Conservation (phyloP, 139 green algal genomes). For the Tetradesmus obliquus region DNA sequence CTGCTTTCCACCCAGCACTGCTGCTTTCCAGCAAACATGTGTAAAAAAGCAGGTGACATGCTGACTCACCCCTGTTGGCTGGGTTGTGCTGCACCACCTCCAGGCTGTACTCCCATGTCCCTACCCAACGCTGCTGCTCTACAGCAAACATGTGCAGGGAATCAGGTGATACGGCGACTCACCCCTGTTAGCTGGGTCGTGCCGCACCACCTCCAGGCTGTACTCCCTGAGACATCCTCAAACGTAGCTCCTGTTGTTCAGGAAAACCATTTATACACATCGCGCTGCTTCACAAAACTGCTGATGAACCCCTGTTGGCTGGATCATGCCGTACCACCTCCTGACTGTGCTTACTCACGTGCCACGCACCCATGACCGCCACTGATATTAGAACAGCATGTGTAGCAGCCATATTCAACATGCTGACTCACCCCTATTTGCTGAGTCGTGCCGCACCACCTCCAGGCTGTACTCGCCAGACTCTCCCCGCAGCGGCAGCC, state of each 20-base stretch:
- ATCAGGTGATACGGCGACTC: neutral
- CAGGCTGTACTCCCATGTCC: slow-evolving; percentile 49
- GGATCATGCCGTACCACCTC: slow-evolving; percentile 50
- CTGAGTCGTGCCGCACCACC: slow-evolving; percentile 44
- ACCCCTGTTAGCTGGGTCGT: neutral
- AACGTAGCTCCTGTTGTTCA: too few species aligned
- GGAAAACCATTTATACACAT: too few species aligned
- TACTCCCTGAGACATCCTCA: slow-evolving; percentile 3
- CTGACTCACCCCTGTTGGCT: neutral
- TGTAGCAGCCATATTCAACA: too few species aligned
- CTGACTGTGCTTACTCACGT: slow-evolving; percentile 38
- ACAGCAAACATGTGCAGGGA: too few species aligned
- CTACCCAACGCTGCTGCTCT: neutral
- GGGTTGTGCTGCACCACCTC: slow-evolving; percentile 50
- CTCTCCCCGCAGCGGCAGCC: slow-evolving; percentile 42
- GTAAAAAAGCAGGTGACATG: neutral
- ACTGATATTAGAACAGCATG: too few species aligned
- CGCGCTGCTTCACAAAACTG: too few species aligned
- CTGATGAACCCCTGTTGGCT: slow-evolving; percentile 35
- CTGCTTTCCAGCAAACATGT: too few species aligned
- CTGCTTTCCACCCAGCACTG: too few species aligned
- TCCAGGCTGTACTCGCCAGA: slow-evolving; percentile 52
- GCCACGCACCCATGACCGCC: too few species aligned
- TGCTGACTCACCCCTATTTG: slow-evolving; percentile 38
- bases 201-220: slow-evolving; percentile 36